Evolutionary conservation across 805 yeast genomes (phyloP).

Genomic region (Suhomyces pyralidae): DNA sequence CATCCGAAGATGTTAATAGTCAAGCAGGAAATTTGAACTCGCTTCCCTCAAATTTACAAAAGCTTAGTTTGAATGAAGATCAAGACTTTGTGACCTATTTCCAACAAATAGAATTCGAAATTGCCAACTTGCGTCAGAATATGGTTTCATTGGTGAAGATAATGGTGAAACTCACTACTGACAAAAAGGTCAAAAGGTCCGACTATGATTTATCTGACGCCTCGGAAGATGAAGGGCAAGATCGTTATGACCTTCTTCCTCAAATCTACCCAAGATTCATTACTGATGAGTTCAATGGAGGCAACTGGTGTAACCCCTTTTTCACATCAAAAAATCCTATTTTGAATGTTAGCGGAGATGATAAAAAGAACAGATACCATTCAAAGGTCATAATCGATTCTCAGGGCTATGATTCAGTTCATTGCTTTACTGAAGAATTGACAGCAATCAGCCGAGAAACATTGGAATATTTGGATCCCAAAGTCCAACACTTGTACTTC

Average conservation of each 20-base stretch:
- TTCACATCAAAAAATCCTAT: conserved; percentile 38
- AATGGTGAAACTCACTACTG: conserved; percentile 30
- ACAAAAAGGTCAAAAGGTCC: conserved; percentile 26
- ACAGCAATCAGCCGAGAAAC: conserved; percentile 40
- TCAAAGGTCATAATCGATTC: conserved; percentile 50
- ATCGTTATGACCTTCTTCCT: conserved; percentile 46
- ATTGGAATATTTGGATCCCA: conserved; percentile 36
- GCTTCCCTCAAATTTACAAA: background rate
- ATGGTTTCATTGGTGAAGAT: conserved; percentile 27
- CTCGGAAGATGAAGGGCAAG: conserved; percentile 31
- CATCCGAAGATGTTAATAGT: background rate
- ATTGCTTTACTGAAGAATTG: conserved; percentile 36
- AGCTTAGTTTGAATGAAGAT: conserved; percentile 3
- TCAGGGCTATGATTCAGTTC: conserved; percentile 42
- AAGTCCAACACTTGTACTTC: conserved; percentile 33
- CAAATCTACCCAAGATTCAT: conserved; percentile 69
- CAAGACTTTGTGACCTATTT: conserved; percentile 25
- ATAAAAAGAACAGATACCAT: conserved; percentile 38
- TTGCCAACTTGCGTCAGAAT: conserved; percentile 33
- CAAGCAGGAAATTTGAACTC: background rate
- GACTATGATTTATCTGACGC: conserved; percentile 41
- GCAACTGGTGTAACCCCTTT: conserved; percentile 76
- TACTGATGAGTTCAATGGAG: conserved; percentile 66
- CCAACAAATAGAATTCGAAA: conserved; percentile 38
- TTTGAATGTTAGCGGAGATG: conserved; percentile 43